Base-by-base conservation (phyloP, 2,329 filamentous ascomycete genomes). In the Coniochaeta pulveracea region DNA sequence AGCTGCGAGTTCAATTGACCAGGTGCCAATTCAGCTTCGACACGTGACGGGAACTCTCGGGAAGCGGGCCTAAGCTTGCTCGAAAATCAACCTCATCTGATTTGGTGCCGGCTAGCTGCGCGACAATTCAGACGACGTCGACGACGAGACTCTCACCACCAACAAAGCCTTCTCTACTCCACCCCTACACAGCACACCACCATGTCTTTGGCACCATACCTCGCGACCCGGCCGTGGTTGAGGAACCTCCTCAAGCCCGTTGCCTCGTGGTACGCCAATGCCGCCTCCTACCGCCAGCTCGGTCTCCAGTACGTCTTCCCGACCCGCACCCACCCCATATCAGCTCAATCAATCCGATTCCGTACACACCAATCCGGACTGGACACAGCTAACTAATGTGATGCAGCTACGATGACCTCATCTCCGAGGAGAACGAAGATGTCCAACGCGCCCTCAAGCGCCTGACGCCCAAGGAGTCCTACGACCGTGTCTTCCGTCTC, bases 401-500 rank as follows among this genome's bases (percentile, higher is more conserved):
- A 10, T 19, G 36, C 56, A 96, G 91, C 63, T 78, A 80, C 71
- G 91, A 98, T 63, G 91, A 98, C 59, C 66, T 98, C 57, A 83
- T 95, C 57, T 76, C 83, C 57, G 91, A 98, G 64, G 91, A 98
- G 68, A 81, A 73, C 69, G 83, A 91, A 51, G 64, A 70, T 37
- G 85, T 94, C 51, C 80, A 91, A 61, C 73, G 80, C 49, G 91
- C 91, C 43, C 74, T 98, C 54, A 83, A 84, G 73, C 85, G 91
- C 58, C 82, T 98, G 42, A 76, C 83, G 37, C 73, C 85, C 51
- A 85, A 93, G 70, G 85, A 91, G 58, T 73, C 80, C 51, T 96
- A 96, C 67, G 91, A 98, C 69, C 89, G 91, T 59, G 77, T 96
- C 58, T 98, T 86, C 80, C 88, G 91, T 55, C 76, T 98, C 62